phyloP scores from a whole-genome alignment of 2,329 filamentous ascomycete species.

The Dissoconium aciculare region DNA sequence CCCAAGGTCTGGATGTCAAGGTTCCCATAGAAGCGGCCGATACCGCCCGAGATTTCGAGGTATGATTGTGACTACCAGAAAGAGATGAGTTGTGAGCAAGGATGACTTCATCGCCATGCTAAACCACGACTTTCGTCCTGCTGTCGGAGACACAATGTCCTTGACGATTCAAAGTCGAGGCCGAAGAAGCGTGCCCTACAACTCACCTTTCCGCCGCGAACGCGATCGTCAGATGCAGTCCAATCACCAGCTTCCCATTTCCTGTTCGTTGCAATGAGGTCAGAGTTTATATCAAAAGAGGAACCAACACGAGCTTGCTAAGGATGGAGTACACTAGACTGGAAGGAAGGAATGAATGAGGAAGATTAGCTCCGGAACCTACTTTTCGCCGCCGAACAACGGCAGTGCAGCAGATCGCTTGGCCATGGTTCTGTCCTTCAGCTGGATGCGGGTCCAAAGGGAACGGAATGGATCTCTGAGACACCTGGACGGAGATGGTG shows the following conservation, averaged over 20 bases:
- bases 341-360: too few relatives aligned
- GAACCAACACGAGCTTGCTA: too few relatives aligned
- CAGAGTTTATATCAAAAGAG: too few relatives aligned
- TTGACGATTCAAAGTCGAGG: too few relatives aligned
- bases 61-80: constrained; percentile 32
- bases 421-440: too few relatives aligned
- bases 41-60: constrained; percentile 27
- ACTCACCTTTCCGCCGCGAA: constrained; percentile 49
- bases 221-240: constrained; percentile 58
- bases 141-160: neutral
- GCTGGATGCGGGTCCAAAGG: too few relatives aligned
- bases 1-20: constrained; percentile 62
- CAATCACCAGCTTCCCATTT: constrained; percentile 47
- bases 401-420: constrained; percentile 8
- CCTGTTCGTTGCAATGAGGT: too few relatives aligned
- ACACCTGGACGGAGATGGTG: too few relatives aligned
- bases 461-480: too few relatives aligned
- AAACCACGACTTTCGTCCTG: neutral
- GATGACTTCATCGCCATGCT: neutral
- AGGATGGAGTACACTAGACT: too few relatives aligned
- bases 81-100: neutral
- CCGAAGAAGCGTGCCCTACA: too few relatives aligned
- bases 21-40: constrained; percentile 47
- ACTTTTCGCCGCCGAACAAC: constrained; percentile 24
- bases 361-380: too few relatives aligned